Evolutionary conservation across 2,329 filamentous ascomycete genomes (phyloP).

Genomic region (Celoporthe dispersa): DNA sequence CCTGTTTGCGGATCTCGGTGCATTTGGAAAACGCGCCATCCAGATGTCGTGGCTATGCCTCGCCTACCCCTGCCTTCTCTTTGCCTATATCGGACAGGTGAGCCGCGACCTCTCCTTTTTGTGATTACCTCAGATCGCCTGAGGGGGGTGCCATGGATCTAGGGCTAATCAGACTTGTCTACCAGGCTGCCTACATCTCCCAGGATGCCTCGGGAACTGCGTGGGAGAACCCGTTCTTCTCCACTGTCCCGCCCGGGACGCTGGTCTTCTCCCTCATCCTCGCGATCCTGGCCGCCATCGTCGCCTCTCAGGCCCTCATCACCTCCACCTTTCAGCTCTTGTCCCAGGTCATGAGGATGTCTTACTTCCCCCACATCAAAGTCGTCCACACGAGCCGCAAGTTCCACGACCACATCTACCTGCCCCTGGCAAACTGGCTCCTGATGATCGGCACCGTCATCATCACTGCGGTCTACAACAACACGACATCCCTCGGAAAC

Average conservation of each 20-base stretch:
- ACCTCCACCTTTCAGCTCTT: conserved; percentile 73
- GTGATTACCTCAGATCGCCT: not conserved
- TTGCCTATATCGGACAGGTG: conserved; percentile 64
- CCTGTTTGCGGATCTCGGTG: conserved; percentile 77
- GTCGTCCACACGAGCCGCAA: conserved; percentile 70
- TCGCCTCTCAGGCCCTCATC: conserved; percentile 80
- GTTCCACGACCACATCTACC: conserved; percentile 77
- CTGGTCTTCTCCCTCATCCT: conserved; percentile 71
- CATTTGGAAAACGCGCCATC: conserved; percentile 71
- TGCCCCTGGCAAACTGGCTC: conserved; percentile 77
- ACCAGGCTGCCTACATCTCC: conserved; percentile 73
- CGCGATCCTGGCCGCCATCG: conserved; percentile 71
- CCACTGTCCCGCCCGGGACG: conserved; percentile 68
- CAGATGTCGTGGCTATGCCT: conserved; percentile 74
- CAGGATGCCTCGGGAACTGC: conserved; percentile 56
- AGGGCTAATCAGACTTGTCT: not conserved
- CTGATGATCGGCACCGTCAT: conserved; percentile 77
- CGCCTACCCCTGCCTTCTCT: conserved; percentile 67
- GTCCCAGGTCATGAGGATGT: conserved; percentile 71
- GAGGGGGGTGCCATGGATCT: no score
- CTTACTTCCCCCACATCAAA: conserved; percentile 77
- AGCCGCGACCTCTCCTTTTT: not conserved
- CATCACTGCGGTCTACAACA: conserved; percentile 74
- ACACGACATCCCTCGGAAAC: conserved; percentile 71
- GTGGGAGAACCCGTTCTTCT: conserved; percentile 76